phyloP scores from a whole-genome alignment of 2,329 filamentous ascomycete species.

The Xylariaceae sp. region DNA sequence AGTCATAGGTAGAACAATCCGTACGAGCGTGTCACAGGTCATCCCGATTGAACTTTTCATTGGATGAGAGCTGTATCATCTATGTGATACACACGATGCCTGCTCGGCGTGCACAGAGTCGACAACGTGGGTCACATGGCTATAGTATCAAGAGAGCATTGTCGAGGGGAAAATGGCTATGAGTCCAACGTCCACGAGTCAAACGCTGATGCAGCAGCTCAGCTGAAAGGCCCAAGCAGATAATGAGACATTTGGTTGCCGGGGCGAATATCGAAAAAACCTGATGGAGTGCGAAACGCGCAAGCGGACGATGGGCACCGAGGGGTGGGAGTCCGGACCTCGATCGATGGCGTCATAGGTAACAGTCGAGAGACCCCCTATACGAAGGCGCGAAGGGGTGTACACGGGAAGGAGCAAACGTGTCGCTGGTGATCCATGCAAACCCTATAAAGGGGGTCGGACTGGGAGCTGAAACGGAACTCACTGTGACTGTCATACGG shows the following conservation, averaged over 20 bases:
- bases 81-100: not conserved
- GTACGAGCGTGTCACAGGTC: too few species aligned
- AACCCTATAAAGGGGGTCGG: conserved; percentile 1
- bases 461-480: not conserved
- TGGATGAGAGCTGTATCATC: too few species aligned
- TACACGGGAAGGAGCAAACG: not conserved
- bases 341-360: not conserved
- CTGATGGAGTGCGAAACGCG: not conserved
- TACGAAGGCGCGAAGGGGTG: not conserved
- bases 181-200: not conserved
- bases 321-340: not conserved
- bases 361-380: too few species aligned
- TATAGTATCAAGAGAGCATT: not conserved
- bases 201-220: not conserved
- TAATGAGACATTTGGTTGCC: not conserved
- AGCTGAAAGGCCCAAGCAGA: not conserved
- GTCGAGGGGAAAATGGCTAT: not conserved
- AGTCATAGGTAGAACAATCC: too few species aligned
- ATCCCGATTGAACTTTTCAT: too few species aligned
- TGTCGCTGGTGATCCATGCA: not conserved
- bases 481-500: not conserved
- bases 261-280: not conserved
- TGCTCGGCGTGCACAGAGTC: not conserved
- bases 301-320: not conserved
- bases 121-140: not conserved